These are phyloP conservation scores for Exophiala alcalophila DNA, from an alignment of 2,329 filamentous ascomycete genomes.

Conservation along the genomic window DNA sequence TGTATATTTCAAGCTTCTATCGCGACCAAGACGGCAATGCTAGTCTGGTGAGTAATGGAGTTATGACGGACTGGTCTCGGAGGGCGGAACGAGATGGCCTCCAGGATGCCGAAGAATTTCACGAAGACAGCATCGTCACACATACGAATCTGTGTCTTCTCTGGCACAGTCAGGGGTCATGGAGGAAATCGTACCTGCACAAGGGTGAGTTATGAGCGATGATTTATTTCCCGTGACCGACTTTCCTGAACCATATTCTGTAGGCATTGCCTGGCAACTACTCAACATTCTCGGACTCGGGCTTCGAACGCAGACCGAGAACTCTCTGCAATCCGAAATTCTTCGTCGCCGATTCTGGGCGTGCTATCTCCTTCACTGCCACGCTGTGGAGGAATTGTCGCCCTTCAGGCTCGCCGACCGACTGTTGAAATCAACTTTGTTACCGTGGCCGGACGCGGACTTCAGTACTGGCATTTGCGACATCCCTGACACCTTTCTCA, in stretches of 20 bases:
- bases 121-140: constrained; percentile 18
- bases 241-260: too few species aligned
- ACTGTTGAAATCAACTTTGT: constrained; percentile 1
- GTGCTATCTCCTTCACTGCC: constrained; percentile 19
- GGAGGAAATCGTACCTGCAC: constrained; percentile 15
- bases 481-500: not conserved
- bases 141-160: constrained; percentile 13
- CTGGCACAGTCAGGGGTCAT: constrained; percentile 19
- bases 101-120: constrained; percentile 9
- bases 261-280: constrained; percentile 13
- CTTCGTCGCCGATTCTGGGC: constrained; percentile 18
- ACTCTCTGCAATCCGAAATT: constrained; percentile 10
- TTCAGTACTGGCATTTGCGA: constrained; percentile 5
- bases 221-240: not conserved
- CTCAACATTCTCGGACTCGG: constrained; percentile 12
- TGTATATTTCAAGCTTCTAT: constrained; percentile 6
- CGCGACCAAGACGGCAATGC: constrained; percentile 4
- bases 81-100: constrained; percentile 14
- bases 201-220: constrained; percentile 13
- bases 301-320: not conserved
- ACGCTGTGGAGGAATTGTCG: constrained; percentile 6
- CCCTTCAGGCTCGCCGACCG: not conserved
- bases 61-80: constrained; percentile 12
- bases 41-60: constrained; percentile 4
- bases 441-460: constrained; percentile 17